A percentile compares a stretch with the other conserved stretches of the same genome.
Evolutionary conservation across 305 asterid species (phyloP).

Genomic region (Solanum aculeatissimum): DNA sequence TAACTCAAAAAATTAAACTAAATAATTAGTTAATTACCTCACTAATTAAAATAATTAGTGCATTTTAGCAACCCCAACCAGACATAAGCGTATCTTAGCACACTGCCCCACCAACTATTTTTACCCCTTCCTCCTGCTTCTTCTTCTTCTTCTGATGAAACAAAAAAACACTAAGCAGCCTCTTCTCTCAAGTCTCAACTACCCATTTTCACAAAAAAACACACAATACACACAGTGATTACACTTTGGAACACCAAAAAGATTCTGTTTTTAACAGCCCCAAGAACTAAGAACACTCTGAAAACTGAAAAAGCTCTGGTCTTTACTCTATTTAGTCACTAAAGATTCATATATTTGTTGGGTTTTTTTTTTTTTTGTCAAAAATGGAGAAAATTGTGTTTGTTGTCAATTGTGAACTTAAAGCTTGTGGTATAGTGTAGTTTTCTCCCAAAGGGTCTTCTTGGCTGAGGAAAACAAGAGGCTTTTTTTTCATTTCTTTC

Average conservation of each 20-base stretch:
- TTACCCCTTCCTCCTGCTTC: not conserved
- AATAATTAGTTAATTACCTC: not conserved
- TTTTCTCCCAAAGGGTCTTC: constrained; percentile 3
- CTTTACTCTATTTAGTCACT: constrained; percentile 6
- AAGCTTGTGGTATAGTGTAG: constrained; percentile 90
- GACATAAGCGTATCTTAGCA: constrained; percentile 4
- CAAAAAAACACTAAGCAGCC: not conserved
- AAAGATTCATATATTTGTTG: not conserved
- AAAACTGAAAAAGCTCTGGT: constrained; percentile 15
- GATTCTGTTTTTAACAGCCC: not conserved
- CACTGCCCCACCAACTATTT: constrained; percentile 7
- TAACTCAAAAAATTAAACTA: not conserved
- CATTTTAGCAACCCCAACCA: constrained; percentile 16
- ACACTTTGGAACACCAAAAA: not conserved
- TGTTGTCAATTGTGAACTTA: constrained; percentile 58
- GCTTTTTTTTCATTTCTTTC: not conserved
- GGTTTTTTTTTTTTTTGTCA: not conserved
- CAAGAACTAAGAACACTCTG: not conserved
- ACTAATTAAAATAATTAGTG: constrained; percentile 17
- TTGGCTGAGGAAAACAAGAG: not conserved
- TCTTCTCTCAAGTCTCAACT: not conserved
- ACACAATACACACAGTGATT: constrained; percentile 2
- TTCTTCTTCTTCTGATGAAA: not conserved
- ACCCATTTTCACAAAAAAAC: not conserved
- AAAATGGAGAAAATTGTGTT: constrained; percentile 49